Evolutionary conservation across 768 basidiomycete species (phyloP).

Genomic region (Guyanaporus albipodus): DNA sequence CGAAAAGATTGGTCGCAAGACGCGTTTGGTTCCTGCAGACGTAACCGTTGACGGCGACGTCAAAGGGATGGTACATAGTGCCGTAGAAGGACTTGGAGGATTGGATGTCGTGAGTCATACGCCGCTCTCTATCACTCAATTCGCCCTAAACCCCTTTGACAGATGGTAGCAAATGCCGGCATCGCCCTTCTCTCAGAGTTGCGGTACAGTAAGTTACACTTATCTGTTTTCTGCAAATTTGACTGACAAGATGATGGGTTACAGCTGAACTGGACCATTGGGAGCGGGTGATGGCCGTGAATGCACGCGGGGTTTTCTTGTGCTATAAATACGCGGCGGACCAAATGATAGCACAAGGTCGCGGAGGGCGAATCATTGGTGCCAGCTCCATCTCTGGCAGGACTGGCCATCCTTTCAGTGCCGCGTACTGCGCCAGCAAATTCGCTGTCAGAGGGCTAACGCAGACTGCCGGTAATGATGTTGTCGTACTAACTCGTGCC

Average conservation of each 20-base stretch:
- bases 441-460: conserved; percentile 41
- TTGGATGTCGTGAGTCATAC: conserved; percentile 42
- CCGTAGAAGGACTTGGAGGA: conserved; percentile 34
- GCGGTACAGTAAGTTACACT: conserved; percentile 3
- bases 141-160: background rate
- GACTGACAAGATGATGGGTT: background rate
- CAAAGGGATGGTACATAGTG: conserved; percentile 34
- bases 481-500: background rate
- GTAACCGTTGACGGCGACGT: conserved; percentile 42
- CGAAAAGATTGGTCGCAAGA: conserved; percentile 24
- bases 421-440: conserved; percentile 36
- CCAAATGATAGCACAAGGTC: conserved; percentile 54
- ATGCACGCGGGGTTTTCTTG: conserved; percentile 54
- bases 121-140: background rate
- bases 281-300: conserved; percentile 45
- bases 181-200: background rate
- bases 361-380: conserved; percentile 54
- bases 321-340: conserved; percentile 62
- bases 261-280: conserved; percentile 35
- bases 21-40: conserved; percentile 33
- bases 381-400: conserved; percentile 19
- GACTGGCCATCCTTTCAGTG: background rate
- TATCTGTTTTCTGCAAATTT: background rate
- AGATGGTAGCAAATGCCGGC: conserved; percentile 31
- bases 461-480: conserved; percentile 33